These are phyloP conservation scores for Knoxia roxburghii DNA, from an alignment of 257 asterid species.

Conservation along the genomic window DNA sequence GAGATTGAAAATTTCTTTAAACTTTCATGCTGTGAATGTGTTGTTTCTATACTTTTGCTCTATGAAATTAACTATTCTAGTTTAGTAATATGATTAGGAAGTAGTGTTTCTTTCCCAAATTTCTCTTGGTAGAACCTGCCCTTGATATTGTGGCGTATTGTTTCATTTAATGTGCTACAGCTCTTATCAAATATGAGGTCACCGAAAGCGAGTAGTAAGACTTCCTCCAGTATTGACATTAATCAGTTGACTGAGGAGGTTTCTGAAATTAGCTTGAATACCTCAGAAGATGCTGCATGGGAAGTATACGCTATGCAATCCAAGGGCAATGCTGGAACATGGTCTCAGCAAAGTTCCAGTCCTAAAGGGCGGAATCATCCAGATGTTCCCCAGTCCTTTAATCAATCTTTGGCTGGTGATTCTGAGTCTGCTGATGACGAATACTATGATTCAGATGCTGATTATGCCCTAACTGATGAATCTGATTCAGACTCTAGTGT, in stretches of 20 bases:
- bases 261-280: slow-evolving; percentile 29
- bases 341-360: slow-evolving; percentile 31
- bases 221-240: slow-evolving; percentile 21
- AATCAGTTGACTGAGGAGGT: slow-evolving; percentile 36
- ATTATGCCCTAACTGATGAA: slow-evolving; percentile 26
- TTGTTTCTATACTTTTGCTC: background rate
- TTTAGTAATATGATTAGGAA: background rate
- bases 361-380: slow-evolving; percentile 54
- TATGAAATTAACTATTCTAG: background rate
- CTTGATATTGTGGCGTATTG: background rate
- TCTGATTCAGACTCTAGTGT: slow-evolving; percentile 33
- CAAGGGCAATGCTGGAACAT: slow-evolving; percentile 39
- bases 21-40: background rate
- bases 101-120: background rate
- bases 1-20: background rate
- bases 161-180: slow-evolving; percentile 9
- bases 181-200: slow-evolving; percentile 36
- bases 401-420: slow-evolving; percentile 13
- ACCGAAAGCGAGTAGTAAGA: slow-evolving; percentile 23
- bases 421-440: slow-evolving; percentile 23
- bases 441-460: slow-evolving; percentile 25
- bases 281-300: slow-evolving; percentile 58
- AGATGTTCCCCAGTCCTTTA: slow-evolving; percentile 26
- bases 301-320: slow-evolving; percentile 47
- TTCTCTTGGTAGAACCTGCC: background rate